These are phyloP conservation scores for Scedosporium apiospermum DNA, from an alignment of 2,329 filamentous ascomycete species.

Conservation along the genomic window DNA sequence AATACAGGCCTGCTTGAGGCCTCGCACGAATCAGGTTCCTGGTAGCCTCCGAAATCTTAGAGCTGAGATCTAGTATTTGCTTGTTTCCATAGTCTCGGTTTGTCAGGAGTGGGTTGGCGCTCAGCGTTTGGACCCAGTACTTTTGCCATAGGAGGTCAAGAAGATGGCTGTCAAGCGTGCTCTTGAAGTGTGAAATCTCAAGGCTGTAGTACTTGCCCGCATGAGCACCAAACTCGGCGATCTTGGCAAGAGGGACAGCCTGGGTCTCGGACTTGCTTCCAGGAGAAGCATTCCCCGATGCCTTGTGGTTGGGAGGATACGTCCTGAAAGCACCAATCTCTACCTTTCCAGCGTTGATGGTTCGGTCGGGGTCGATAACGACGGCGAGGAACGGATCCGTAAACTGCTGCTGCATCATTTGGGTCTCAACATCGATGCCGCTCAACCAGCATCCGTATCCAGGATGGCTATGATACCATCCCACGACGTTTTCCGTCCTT, in stretches of 20 bases:
- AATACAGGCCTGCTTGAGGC: background rate
- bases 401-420: constrained; percentile 75
- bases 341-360: constrained; percentile 87
- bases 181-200: constrained; percentile 91
- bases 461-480: constrained; percentile 97
- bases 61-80: constrained; percentile 80
- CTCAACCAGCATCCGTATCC: constrained; percentile 98
- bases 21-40: constrained; percentile 7
- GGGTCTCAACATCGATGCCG: constrained; percentile 88
- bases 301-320: constrained; percentile 66
- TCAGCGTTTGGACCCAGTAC: constrained; percentile 96
- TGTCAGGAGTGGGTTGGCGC: constrained; percentile 79
- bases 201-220: constrained; percentile 83
- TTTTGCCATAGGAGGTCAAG: constrained; percentile 94
- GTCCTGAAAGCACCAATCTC: constrained; percentile 97
- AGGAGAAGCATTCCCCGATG: constrained; percentile 15
- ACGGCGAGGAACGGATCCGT: constrained; percentile 90
- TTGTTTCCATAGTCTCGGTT: constrained; percentile 91
- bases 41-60: constrained; percentile 65
- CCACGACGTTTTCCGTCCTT: constrained; percentile 82
- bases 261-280: constrained; percentile 50
- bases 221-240: constrained; percentile 92
- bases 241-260: constrained; percentile 83
- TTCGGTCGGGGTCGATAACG: constrained; percentile 92
- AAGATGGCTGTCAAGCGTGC: constrained; percentile 75